Conservation (phyloP, 495 filamentous ascomycete species). For the Xylaria venustula region DNA sequence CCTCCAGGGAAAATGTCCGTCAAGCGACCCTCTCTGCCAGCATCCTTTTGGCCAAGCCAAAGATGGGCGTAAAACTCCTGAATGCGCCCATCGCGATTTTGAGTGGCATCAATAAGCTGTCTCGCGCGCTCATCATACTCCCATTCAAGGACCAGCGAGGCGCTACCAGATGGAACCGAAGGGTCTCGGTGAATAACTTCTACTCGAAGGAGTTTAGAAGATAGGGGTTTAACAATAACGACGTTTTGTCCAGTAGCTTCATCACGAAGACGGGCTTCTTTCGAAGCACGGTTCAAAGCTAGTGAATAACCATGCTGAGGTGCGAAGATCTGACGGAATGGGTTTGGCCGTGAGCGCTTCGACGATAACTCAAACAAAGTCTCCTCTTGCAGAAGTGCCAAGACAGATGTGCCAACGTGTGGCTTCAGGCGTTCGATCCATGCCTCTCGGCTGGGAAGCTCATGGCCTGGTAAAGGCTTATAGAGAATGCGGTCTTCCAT, state of each 20-base stretch:
- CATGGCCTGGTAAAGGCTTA: conserved; percentile 73
- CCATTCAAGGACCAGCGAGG: conserved; percentile 69
- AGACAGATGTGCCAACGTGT: conserved; percentile 67
- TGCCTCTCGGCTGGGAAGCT: conserved; percentile 50
- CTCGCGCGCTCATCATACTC: conserved; percentile 80
- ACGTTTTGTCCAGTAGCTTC: conserved; percentile 72
- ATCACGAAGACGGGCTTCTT: conserved; percentile 64
- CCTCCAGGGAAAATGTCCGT: conserved; percentile 76
- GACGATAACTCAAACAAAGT: conserved; percentile 3
- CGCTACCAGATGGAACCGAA: neutral
- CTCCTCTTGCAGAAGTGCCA: conserved; percentile 46
- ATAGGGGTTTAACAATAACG: conserved; percentile 61
- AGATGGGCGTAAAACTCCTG: conserved; percentile 82
- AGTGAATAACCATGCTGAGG: neutral
- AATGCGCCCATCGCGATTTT: conserved; percentile 73
- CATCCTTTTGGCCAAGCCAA: conserved; percentile 74
- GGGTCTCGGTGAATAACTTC: neutral
- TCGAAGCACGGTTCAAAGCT: conserved; percentile 4
- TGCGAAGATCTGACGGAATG: conserved; percentile 1
- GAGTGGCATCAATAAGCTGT: conserved; percentile 78
- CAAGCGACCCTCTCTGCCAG: conserved; percentile 68
- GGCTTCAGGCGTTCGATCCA: conserved; percentile 44
- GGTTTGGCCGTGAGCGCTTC: conserved; percentile 3
- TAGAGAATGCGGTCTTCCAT: conserved; percentile 64
- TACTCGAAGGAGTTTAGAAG: conserved; percentile 36